Conservation (phyloP, 208 protist genomes). For the Tritrichomonas foetus region DNA sequence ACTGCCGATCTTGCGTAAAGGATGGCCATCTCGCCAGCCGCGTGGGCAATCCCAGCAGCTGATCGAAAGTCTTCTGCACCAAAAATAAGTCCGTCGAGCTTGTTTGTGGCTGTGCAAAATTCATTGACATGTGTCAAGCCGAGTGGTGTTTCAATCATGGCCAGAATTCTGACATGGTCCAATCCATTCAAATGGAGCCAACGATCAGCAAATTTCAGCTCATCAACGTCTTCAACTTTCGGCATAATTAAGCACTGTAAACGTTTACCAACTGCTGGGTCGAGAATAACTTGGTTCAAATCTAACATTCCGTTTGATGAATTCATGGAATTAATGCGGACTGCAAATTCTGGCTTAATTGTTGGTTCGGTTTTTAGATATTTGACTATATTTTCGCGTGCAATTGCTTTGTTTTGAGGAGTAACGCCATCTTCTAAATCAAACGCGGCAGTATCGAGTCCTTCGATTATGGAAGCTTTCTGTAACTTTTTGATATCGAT, state of each 20-base stretch:
- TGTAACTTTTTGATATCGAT: neutral
- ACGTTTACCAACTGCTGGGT: neutral
- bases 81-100: slow-evolving; percentile 21
- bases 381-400: neutral
- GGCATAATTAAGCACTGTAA: slow-evolving; percentile 2
- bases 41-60: neutral
- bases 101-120: neutral
- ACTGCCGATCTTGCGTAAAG: neutral
- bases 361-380: neutral
- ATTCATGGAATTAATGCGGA: neutral
- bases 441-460: neutral
- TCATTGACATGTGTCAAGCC: neutral
- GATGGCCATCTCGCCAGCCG: neutral
- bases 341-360: slow-evolving; percentile 13
- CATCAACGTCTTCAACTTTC: slow-evolving; percentile 27
- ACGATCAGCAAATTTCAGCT: neutral
- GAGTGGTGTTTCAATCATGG: slow-evolving; percentile 30
- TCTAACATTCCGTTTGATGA: neutral
- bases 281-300: slow-evolving; percentile 1
- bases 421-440: slow-evolving; percentile 34
- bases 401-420: neutral
- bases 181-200: neutral
- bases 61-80: neutral
- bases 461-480: neutral
- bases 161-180: neutral